Base-by-base conservation (phyloP, 768 basidiomycete species). In the Suillus tomentosus region DNA sequence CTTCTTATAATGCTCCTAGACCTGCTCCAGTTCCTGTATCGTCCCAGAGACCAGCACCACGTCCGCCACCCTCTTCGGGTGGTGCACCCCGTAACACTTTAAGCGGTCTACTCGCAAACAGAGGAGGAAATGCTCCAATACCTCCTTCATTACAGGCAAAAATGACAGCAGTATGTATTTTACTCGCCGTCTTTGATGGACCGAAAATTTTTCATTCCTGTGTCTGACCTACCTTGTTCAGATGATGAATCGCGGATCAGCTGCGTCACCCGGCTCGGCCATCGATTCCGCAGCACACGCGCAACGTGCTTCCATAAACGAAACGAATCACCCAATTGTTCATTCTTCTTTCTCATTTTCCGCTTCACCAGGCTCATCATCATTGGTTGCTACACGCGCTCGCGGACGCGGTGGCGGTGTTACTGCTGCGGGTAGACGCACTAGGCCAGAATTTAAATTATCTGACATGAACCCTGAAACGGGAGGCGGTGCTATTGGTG, bases 121-220 rank as follows among this genome's bases (percentile, higher is more conserved):
- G 72, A 63, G 65, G 74, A 64, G 71, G 79, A 48, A 76, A 84
- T 22, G 89, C 89, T 0, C 89, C 91, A 55, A 92, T 99, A 66
- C 96, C 96, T 0, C 93, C 95, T 0, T 84, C 87, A 54, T 83
- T 99, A 53, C 95, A 95, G 73, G 94, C 92, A 66, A 97, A 95
- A 81, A 92, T 98, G 90, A 92, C 91, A 48, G 92, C 90, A 36
- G 94, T 96, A 73, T 69, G 86, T 81, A 50, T 51, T 58, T 7
- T 13, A 31, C 1, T 42, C 10, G 22, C 45, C 7, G 24, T 48
- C 43, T 15, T 40, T 24, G 14, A 1, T 53, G 51, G 19, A 17
- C 15, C 9, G 54, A 62, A 31, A 68, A 59, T 40, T 3, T 56
- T 57, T 62, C 47, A 62, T 60, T 63, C 5, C 27, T 58, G 40